Base-by-base conservation (phyloP, 2,329 filamentous ascomycete genomes). In the Fusarium staphyleae region DNA sequence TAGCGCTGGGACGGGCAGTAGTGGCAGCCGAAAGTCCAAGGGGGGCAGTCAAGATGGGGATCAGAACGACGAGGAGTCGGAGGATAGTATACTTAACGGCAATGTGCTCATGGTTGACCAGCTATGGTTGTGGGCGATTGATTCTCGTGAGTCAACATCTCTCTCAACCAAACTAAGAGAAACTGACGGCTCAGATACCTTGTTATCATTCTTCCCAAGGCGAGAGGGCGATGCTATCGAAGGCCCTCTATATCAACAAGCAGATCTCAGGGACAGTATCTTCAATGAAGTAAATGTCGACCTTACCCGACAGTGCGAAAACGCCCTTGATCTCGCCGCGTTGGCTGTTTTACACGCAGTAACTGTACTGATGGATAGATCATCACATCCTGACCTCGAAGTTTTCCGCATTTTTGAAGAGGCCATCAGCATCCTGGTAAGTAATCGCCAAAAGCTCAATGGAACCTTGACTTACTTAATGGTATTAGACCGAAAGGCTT, bases 51-150 rank as follows among this genome's bases (percentile, higher is more conserved):
- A 67, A 3, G 66, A 65, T 3, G 61, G 63, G 0, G 52, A 51
- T 8, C 48, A 65, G 1, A 66, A 70, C 0, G 75, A 80, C 2
- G 69, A 74, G 9, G 48, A 56, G 4, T 47, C 57, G 0, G 69
- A 73, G 0, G 75, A 81, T 6, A 65, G 73, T 7, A 69, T 82
- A 2, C 66, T 79, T 2, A 77, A 83, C 19, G 82, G 84, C 0
- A 86, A 87, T 32, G 77, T 84, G 3, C 68, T 88, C n/a, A 87
- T 88, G 83, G 82, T 88, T 0, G 86, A 88, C 52, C 85, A 88
- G 62, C 68, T 88, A 1, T 88, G 85, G 85, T 67, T 87, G 0
- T 84, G 81, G 81, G 78, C 76, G 0, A 75, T 84, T n/a, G 76
- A 83, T 48, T 79, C 74, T 13, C 78, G 80, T 82, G 66, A 70